These are phyloP conservation scores for Termitomyces titanicus DNA, from an alignment of 768 basidiomycete species.

Conservation along the genomic window DNA sequence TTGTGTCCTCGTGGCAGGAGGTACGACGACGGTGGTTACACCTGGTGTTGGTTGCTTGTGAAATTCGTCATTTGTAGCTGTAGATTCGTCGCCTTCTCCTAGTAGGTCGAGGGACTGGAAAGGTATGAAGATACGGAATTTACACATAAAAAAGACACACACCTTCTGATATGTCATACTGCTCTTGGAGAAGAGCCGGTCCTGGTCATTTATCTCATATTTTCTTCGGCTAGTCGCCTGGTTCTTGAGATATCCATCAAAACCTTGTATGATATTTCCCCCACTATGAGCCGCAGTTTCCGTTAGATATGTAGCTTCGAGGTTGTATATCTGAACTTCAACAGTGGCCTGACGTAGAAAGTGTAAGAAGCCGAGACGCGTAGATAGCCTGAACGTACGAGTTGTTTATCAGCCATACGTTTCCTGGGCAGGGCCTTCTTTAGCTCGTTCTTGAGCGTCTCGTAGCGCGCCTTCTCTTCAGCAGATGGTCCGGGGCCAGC, in stretches of 20 bases:
- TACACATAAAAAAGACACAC: slow-evolving; percentile 11
- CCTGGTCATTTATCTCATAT: slow-evolving; percentile 72
- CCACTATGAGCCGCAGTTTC: slow-evolving; percentile 76
- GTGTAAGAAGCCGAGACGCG: neutral
- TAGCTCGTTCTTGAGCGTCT: slow-evolving; percentile 71
- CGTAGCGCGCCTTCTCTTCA: slow-evolving; percentile 74
- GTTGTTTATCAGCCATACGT: slow-evolving; percentile 68
- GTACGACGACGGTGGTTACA: slow-evolving; percentile 73
- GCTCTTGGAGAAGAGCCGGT: slow-evolving; percentile 81
- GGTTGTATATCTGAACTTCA: slow-evolving; percentile 74
- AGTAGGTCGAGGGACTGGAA: slow-evolving; percentile 70
- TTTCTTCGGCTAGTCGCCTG: slow-evolving; percentile 64
- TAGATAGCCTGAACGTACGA: slow-evolving; percentile 44
- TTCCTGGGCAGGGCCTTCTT: slow-evolving; percentile 73
- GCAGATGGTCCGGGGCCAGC: slow-evolving; percentile 35
- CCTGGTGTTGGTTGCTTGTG: slow-evolving; percentile 67
- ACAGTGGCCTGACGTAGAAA: slow-evolving; percentile 62
- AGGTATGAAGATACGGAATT: neutral
- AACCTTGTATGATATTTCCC: slow-evolving; percentile 86
- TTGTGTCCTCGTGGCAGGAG: slow-evolving; percentile 65
- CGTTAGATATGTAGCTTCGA: slow-evolving; percentile 71
- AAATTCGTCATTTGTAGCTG: slow-evolving; percentile 57
- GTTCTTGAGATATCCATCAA: slow-evolving; percentile 83
- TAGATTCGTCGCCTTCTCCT: slow-evolving; percentile 64
- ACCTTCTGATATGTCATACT: slow-evolving; percentile 77